Percentiles rank a stretch among this genome's conserved stretches.
Evolutionary conservation across 2,329 filamentous ascomycete species (phyloP).

Genomic region (Dothideomycetes sp.): DNA sequence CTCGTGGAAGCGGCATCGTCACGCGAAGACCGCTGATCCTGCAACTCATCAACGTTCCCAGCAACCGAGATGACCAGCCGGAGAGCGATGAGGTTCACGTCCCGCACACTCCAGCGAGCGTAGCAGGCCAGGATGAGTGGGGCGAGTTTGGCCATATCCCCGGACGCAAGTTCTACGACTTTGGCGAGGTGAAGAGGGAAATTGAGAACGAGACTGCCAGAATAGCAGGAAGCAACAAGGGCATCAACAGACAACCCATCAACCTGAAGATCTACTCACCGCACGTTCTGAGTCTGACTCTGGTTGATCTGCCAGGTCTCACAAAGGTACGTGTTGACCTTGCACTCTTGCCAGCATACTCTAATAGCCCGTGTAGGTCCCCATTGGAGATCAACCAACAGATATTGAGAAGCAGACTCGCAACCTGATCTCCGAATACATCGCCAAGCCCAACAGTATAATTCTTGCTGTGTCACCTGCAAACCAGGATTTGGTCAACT

Average conservation of each 20-base stretch:
- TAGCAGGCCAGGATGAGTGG: constrained; percentile 62
- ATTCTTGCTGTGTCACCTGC: constrained; percentile 92
- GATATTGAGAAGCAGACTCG: constrained; percentile 99
- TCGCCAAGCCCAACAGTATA: constrained; percentile 97
- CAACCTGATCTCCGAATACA: constrained; percentile 94
- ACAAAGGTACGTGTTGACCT: constrained; percentile 57
- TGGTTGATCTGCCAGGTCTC: constrained; percentile 89
- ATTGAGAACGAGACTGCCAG: constrained; percentile 94
- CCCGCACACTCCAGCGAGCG: constrained; percentile 67
- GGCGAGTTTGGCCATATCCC: constrained; percentile 95
- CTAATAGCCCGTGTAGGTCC: constrained; percentile 49
- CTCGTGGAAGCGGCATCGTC: constrained; percentile 91
- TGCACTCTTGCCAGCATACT: not conserved
- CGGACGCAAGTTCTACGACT: constrained; percentile 80
- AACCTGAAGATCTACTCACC: constrained; percentile 98
- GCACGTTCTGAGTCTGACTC: constrained; percentile 86
- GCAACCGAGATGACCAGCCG: constrained; percentile 56
- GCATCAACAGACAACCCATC: constrained; percentile 94
- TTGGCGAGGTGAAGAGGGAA: constrained; percentile 85
- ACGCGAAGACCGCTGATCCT: constrained; percentile 89
- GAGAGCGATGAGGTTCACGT: constrained; percentile 54
- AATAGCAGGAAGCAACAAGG: constrained; percentile 89
- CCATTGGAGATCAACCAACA: constrained; percentile 91
- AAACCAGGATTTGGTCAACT: constrained; percentile 97
- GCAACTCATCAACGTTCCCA: constrained; percentile 93